These are phyloP conservation scores for Clitopilus hobsonii DNA, from an alignment of 768 basidiomycete species.

Conservation along the genomic window DNA sequence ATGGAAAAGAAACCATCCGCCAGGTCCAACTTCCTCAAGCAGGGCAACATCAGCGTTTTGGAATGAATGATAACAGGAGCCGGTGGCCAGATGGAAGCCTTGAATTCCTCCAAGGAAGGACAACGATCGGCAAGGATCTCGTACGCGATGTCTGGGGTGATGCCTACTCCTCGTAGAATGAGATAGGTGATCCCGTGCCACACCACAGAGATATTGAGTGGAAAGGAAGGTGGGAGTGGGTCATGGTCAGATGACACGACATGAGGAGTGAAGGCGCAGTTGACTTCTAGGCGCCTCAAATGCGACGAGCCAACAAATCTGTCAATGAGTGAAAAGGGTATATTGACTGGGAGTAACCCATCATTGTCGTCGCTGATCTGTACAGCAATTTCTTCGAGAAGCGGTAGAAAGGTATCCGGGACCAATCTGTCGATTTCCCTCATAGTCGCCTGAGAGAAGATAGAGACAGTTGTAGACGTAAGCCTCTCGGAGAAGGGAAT, in stretches of 20 bases:
- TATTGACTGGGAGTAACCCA: not conserved
- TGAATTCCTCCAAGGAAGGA: not conserved
- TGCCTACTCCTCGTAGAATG: too few relatives aligned
- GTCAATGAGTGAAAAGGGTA: not conserved
- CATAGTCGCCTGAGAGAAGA: too few relatives aligned
- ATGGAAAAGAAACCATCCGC: not conserved
- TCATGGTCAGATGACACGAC: too few relatives aligned
- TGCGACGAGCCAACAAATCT: not conserved
- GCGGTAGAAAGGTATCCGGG: too few relatives aligned
- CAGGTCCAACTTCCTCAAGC: not conserved
- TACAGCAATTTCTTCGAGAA: not conserved
- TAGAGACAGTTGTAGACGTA: too few relatives aligned
- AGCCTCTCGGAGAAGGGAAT: too few relatives aligned
- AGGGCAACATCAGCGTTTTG: not conserved
- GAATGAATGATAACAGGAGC: too few relatives aligned
- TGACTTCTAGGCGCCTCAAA: not conserved
- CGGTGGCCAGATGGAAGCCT: not conserved
- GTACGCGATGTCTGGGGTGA: not conserved
- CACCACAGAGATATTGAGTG: too few relatives aligned
- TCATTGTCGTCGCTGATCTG: not conserved
- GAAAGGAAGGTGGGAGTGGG: not conserved
- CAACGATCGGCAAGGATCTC: not conserved
- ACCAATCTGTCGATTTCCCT: too few relatives aligned
- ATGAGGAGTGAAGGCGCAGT: too few relatives aligned
- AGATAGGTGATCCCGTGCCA: too few relatives aligned